Evolutionary conservation across 106 monocot genomes (phyloP).

Genomic region (Acanthochlamys bracteata): DNA sequence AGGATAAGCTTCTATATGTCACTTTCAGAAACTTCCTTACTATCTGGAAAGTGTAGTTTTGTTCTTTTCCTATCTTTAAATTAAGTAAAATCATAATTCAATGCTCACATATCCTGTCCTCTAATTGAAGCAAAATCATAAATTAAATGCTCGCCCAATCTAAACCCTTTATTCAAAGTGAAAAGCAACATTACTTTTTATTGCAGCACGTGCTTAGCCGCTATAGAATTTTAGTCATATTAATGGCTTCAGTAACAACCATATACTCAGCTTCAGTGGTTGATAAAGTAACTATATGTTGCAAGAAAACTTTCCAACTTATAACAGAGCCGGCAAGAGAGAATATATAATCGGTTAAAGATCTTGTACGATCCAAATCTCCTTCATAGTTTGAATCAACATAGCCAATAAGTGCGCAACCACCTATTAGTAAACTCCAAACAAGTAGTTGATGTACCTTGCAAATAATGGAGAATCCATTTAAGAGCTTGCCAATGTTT

Average conservation of each 20-base stretch:
- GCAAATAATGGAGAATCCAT: constrained; percentile 3
- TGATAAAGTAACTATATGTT: not conserved
- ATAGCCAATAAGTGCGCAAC: not conserved
- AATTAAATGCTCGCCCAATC: too few species aligned
- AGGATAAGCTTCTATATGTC: too few species aligned
- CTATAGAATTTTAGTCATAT: constrained; percentile 5
- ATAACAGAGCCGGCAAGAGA: constrained; percentile 1
- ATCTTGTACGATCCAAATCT: constrained; percentile 6
- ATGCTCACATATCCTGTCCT: too few species aligned
- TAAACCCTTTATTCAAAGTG: too few species aligned
- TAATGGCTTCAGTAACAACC: not conserved
- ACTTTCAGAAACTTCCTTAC: too few species aligned
- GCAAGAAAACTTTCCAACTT: constrained; percentile 4
- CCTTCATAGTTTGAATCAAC: constrained; percentile 8
- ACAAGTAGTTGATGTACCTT: not conserved
- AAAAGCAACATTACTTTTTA: not conserved
- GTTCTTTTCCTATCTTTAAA: too few species aligned
- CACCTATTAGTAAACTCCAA: not conserved
- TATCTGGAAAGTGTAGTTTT: too few species aligned
- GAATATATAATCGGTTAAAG: constrained; percentile 9
- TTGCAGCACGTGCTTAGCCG: not conserved
- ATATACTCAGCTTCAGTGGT: constrained; percentile 7
- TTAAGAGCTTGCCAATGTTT: constrained; percentile 8
- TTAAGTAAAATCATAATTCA: too few species aligned
- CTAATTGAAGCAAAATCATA: too few species aligned